Conservation (phyloP, 805 yeast genomes). For the Myxozyma melibiosi region DNA sequence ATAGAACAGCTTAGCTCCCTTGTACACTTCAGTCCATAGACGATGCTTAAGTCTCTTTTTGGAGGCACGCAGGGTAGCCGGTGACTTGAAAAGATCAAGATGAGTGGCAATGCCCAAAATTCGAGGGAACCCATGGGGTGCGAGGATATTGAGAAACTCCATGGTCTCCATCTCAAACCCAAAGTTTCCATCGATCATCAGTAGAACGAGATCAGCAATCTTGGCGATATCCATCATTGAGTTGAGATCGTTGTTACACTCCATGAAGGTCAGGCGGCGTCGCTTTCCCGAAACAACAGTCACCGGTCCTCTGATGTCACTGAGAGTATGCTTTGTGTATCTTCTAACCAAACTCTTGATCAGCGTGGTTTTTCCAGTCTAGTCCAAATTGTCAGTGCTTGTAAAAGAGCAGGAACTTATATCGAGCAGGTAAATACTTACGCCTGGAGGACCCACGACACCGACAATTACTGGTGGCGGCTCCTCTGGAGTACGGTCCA, state of each 20-base stretch:
- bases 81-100: slow-evolving; percentile 88
- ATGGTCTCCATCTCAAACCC: slow-evolving; percentile 99
- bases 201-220: slow-evolving; percentile 85
- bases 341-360: slow-evolving; percentile 86
- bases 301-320: slow-evolving; percentile 91
- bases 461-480: slow-evolving; percentile 96
- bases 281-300: slow-evolving; percentile 88
- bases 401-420: background rate
- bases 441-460: slow-evolving; percentile 97
- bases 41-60: slow-evolving; percentile 90
- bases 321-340: slow-evolving; percentile 79
- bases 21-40: slow-evolving; percentile 98
- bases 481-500: slow-evolving; percentile 94
- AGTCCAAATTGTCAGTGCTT: too few relatives aligned
- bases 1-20: slow-evolving; percentile 94
- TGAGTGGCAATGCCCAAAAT: slow-evolving; percentile 95
- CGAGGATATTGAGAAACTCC: slow-evolving; percentile 95
- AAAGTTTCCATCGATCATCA: slow-evolving; percentile 93
- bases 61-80: slow-evolving; percentile 83
- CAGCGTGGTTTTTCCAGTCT: slow-evolving; percentile 90
- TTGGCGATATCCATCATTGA: slow-evolving; percentile 97
- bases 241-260: slow-evolving; percentile 87
- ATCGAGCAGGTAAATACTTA: slow-evolving; percentile 6
- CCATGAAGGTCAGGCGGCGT: slow-evolving; percentile 88
- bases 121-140: slow-evolving; percentile 98